Conservation (phyloP, 176 grass and related monocot genomes). For the maize (Zea mays) region Zm-B73-REFERENCE-NAM-5.0 NC_050096.1:272034001-272034500, state of each 20-base stretch:
- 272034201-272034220: conserved; percentile 29
- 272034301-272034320: conserved; percentile 56
- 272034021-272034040: background rate
- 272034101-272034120: conserved; percentile 64
- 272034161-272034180: conserved; percentile 64
- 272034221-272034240: conserved; percentile 31
- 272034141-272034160: conserved; percentile 57
- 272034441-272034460: background rate
- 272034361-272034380: conserved; percentile 90
- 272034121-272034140: conserved; percentile 62
- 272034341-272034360: conserved; percentile 95
- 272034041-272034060: background rate
- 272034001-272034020: background rate
- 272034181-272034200: conserved; percentile 59
- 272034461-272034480: conserved; percentile 44
- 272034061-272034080: conserved; percentile 18
- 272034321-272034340: conserved; percentile 82
- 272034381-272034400: conserved; percentile 75
- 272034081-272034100: background rate
- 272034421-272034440: conserved; percentile 22
- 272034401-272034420: conserved; percentile 60
- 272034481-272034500: conserved; percentile 73
- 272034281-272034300: conserved; percentile 60
- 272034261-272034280: conserved; percentile 62
- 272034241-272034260: conserved; percentile 6